Percentiles rank a stretch among this genome's conserved stretches.
phyloP scores from a whole-genome alignment of 768 basidiomycete genomes.

The Hortiboletus flavorubellus region DNA sequence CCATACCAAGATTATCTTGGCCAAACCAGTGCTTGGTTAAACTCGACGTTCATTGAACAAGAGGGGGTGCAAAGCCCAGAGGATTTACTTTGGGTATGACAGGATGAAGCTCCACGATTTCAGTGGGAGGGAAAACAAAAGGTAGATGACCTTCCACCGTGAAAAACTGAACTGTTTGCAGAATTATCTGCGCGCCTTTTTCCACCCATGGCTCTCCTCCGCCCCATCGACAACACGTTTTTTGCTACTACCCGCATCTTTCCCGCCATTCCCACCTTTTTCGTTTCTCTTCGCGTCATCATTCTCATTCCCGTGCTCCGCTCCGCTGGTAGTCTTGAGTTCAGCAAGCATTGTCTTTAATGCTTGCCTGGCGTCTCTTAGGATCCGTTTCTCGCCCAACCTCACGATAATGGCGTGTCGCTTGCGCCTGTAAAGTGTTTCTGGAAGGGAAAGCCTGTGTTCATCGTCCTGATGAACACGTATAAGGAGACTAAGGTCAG shows the following conservation, averaged over 20 bases:
- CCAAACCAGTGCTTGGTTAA: not conserved
- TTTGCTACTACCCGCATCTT: not conserved
- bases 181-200: constrained; percentile 18
- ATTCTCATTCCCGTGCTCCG: not conserved
- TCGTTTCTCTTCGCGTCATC: constrained; percentile 1
- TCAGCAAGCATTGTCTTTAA: constrained; percentile 8
- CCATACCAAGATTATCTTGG: not conserved
- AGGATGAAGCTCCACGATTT: not conserved
- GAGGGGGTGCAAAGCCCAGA: not conserved
- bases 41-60: not conserved
- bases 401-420: constrained; percentile 69
- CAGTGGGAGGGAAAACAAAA: not conserved
- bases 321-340: not conserved
- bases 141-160: not conserved
- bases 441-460: constrained; percentile 29
- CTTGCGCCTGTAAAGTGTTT: constrained; percentile 41
- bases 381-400: constrained; percentile 74
- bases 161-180: not conserved
- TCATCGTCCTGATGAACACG: constrained; percentile 47
- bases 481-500: not conserved
- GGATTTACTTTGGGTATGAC: not conserved
- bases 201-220: constrained; percentile 10
- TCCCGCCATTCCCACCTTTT: not conserved
- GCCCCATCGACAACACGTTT: constrained; percentile 16
- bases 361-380: constrained; percentile 34